Evolutionary conservation across 83 land plant species (phyloP).

Genomic region (Diphasiastrum complanatum): DNA sequence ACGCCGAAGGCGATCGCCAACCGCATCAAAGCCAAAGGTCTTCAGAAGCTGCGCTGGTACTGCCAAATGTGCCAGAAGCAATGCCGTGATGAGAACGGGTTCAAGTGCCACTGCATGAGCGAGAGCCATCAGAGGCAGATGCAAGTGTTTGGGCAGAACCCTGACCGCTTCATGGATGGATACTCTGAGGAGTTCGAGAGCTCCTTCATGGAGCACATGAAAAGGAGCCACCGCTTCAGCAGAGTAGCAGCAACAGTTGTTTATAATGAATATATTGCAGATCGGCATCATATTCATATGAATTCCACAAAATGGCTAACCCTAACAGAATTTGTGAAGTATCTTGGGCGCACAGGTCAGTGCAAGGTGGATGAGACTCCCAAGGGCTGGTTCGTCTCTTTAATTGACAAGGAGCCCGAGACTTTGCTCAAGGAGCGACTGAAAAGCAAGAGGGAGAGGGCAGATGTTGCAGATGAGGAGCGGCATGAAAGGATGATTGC

Average conservation of each 20-base stretch:
- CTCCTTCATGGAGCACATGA: conserved; percentile 67
- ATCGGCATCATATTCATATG: conserved; percentile 95
- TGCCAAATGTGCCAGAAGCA: conserved; percentile 99
- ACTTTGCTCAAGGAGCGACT: conserved; percentile 68
- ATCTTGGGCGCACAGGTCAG: conserved; percentile 75
- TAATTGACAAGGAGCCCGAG: conserved; percentile 83
- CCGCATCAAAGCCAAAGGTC: conserved; percentile 89
- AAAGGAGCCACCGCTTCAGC: conserved; percentile 72
- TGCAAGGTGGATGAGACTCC: conserved; percentile 98
- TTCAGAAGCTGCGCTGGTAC: conserved; percentile 96
- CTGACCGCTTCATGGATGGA: conserved; percentile 70
- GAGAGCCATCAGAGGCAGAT: conserved; percentile 98
- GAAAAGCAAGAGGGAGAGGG: conserved; percentile 60
- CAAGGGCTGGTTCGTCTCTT: conserved; percentile 95
- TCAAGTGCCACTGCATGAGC: conserved; percentile 98
- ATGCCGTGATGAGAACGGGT: conserved; percentile 98
- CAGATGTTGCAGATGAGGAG: conserved; percentile 75
- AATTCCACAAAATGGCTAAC: conserved; percentile 94
- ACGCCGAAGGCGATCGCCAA: conserved; percentile 99
- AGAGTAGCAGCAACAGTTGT: conserved; percentile 92
- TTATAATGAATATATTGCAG: conserved; percentile 84
- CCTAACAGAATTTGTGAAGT: conserved; percentile 83
- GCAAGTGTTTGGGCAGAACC: conserved; percentile 90
- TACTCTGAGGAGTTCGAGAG: conserved; percentile 87
- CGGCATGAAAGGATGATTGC: conserved; percentile 66